Evolutionary conservation across 306 rosid species (phyloP).

Genomic region (Lagenaria siceraria): DNA sequence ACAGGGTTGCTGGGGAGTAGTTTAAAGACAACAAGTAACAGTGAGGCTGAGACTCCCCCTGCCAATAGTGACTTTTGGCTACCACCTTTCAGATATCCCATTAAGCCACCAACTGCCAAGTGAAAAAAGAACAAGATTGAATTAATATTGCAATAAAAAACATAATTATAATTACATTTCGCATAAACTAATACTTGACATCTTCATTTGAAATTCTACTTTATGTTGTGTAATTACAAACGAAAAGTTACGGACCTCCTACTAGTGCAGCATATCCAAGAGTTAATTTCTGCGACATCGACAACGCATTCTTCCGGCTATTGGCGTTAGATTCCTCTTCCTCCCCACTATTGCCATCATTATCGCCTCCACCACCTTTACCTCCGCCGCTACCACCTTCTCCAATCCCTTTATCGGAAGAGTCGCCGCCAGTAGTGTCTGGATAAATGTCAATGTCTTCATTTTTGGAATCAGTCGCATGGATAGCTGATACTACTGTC

Average conservation of each 20-base stretch:
- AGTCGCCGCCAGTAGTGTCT: background rate
- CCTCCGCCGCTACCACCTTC: constrained; percentile 32
- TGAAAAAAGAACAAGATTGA: background rate
- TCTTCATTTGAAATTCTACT: no score
- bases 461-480: constrained; percentile 1
- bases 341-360: constrained; percentile 22
- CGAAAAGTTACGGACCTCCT: constrained; percentile 62
- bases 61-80: constrained; percentile 89
- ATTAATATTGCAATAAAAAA: background rate
- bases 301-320: constrained; percentile 33
- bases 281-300: constrained; percentile 92
- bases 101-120: constrained; percentile 73
- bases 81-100: constrained; percentile 92
- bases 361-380: constrained; percentile 23
- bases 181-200: background rate
- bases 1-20: constrained; percentile 71
- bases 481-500: background rate
- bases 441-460: constrained; percentile 1
- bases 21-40: constrained; percentile 47
- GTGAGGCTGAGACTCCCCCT: constrained; percentile 62
- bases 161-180: background rate
- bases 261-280: constrained; percentile 84
- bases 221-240: no score
- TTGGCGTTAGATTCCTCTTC: constrained; percentile 42
- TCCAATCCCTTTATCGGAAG: constrained; percentile 20